Evolutionary conservation across 2,329 filamentous ascomycete genomes (phyloP).

Genomic region (Diaporthe sp.): DNA sequence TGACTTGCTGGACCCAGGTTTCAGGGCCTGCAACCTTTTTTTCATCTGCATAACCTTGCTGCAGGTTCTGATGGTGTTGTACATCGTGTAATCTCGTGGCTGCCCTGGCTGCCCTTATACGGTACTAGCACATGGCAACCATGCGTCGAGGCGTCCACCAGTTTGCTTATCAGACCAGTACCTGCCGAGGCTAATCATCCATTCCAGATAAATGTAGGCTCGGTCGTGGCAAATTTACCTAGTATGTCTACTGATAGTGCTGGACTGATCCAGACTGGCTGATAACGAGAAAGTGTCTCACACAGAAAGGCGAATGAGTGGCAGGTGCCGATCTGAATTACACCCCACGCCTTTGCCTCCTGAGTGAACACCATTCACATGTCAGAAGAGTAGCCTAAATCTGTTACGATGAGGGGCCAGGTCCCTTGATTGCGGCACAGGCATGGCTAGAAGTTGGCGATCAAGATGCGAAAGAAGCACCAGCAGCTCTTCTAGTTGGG

Average conservation of each 20-base stretch:
- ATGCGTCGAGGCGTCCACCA: neutral
- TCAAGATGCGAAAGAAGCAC: neutral
- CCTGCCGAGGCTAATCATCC: too few species aligned
- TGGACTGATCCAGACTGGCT: neutral
- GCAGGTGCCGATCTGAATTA: constrained; percentile 9
- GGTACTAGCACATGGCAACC: neutral
- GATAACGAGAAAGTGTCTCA: neutral
- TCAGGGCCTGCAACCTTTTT: neutral
- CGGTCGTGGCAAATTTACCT: neutral
- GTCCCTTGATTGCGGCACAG: too few species aligned
- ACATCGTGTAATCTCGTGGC: neutral
- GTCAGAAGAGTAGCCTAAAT: neutral
- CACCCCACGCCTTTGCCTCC: neutral
- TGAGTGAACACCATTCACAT: neutral
- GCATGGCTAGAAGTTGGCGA: neutral
- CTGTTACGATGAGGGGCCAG: accelerated
- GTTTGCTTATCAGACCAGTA: neutral
- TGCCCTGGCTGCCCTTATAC: neutral
- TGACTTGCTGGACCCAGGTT: neutral
- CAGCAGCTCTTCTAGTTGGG: neutral
- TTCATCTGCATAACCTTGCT: too few species aligned
- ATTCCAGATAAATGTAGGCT: neutral
- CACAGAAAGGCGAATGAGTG: neutral
- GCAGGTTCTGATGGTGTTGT: neutral
- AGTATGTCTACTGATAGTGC: too few species aligned